Conservation (phyloP, 176 grass and related monocot species). For the Paspalum vaginatum region DNA sequence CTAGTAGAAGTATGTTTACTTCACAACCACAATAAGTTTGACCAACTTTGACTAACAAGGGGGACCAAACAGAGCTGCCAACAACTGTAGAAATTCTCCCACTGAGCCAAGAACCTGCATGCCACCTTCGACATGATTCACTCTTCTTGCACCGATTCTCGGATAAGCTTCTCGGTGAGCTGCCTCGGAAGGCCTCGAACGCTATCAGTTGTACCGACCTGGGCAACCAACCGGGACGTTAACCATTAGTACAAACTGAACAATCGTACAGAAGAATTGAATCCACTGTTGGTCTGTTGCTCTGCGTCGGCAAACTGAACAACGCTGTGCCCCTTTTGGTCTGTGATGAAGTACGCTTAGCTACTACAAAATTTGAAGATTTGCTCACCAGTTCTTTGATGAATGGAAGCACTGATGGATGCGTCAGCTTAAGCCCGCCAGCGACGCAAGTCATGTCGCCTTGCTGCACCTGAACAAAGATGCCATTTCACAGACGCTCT, state of each 20-base stretch:
- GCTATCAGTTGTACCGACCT: slow-evolving; percentile 77
- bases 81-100: no score
- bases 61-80: no score
- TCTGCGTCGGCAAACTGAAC: background rate
- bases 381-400: slow-evolving; percentile 64
- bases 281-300: background rate
- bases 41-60: no score
- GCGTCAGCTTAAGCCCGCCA: slow-evolving; percentile 72
- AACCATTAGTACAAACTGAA: no score
- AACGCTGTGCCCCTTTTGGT: background rate
- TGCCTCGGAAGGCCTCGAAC: slow-evolving; percentile 76
- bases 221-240: background rate
- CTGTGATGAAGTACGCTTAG: background rate
- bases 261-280: no score
- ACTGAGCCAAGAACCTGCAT: no score
- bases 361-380: background rate
- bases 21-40: no score
- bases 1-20: no score
- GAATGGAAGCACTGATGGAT: slow-evolving; percentile 67
- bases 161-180: slow-evolving; percentile 67
- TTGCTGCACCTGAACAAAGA: slow-evolving; percentile 48
- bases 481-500: background rate
- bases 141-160: slow-evolving; percentile 40
- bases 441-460: slow-evolving; percentile 72
- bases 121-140: background rate